Evolutionary conservation across 2,329 filamentous ascomycete species (phyloP).

Genomic region (Cladosporium austrohemisphaericum): DNA sequence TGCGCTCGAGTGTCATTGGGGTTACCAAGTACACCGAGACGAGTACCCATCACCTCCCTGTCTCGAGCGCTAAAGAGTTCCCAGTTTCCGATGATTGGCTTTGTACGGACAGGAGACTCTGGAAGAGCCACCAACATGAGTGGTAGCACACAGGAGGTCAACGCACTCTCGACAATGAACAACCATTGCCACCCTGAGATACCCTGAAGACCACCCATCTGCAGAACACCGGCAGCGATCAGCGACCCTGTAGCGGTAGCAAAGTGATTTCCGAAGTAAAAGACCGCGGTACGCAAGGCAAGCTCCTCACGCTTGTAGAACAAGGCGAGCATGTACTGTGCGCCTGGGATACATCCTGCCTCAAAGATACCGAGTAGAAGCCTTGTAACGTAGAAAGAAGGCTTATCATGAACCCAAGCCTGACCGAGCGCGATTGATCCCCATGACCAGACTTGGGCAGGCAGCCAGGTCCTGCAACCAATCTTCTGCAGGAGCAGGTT

Average conservation of each 20-base stretch:
- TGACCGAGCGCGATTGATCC: not conserved
- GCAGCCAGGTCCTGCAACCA: not conserved
- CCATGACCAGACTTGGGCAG: not conserved
- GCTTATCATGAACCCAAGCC: not conserved
- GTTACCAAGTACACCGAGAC: no score
- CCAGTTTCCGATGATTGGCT: not conserved
- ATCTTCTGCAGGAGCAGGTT: not conserved
- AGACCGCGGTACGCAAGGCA: not conserved
- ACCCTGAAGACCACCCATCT: not conserved
- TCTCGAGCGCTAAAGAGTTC: not conserved
- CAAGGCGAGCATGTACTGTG: not conserved
- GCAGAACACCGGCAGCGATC: not conserved
- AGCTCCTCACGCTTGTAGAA: not conserved
- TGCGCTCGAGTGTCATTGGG: no score
- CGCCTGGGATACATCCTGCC: not conserved
- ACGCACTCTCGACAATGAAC: not conserved
- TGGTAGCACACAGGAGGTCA: not conserved
- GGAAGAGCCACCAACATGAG: not conserved
- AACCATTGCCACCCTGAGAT: not conserved
- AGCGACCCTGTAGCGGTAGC: not conserved
- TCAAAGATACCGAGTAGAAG: not conserved
- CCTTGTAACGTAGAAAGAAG: not conserved
- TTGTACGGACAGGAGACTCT: not conserved
- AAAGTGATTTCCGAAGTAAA: not conserved
- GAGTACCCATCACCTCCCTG: not conserved